Evolutionary conservation across 257 asterid genomes (phyloP).

Genomic region (Linderniella brevidens): DNA sequence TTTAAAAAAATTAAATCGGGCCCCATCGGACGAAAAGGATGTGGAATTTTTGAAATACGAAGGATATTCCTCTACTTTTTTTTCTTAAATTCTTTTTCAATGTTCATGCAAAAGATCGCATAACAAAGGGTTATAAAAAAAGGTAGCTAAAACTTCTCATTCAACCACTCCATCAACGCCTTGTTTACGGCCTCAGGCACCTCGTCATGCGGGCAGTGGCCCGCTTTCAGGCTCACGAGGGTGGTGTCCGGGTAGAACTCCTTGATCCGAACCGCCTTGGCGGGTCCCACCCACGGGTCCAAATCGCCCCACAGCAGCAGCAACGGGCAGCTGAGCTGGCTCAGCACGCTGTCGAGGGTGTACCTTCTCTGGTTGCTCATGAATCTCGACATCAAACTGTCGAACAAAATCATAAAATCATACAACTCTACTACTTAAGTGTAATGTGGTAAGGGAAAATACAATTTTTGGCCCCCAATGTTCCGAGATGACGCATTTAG

Average conservation of each 20-base stretch:
- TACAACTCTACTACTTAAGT: neutral
- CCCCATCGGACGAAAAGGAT: no score
- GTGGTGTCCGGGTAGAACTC: slow-evolving; percentile 58
- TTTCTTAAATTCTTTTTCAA: no score
- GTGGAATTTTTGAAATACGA: no score
- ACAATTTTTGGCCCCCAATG: no score
- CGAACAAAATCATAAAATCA: slow-evolving; percentile 1
- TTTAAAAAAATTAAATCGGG: no score
- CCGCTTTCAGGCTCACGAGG: slow-evolving; percentile 63
- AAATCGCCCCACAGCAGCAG: slow-evolving; percentile 82
- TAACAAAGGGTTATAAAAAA: no score
- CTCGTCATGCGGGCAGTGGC: slow-evolving; percentile 94
- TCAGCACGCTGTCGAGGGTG: slow-evolving; percentile 61
- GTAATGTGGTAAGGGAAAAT: no score
- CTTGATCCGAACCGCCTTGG: slow-evolving; percentile 68
- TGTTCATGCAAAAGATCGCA: no score
- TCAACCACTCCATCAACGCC: slow-evolving; percentile 70
- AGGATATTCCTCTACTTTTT: no score
- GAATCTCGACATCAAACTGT: slow-evolving; percentile 64
- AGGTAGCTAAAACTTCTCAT: no score
- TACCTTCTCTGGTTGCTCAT: slow-evolving; percentile 71
- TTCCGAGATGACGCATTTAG: no score
- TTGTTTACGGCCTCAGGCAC: slow-evolving; percentile 79
- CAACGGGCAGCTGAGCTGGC: slow-evolving; percentile 64
- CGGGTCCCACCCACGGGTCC: slow-evolving; percentile 92